Evolutionary conservation across 345 rosid genomes (phyloP).

Genomic region (Citrus mangshanensis): DNA sequence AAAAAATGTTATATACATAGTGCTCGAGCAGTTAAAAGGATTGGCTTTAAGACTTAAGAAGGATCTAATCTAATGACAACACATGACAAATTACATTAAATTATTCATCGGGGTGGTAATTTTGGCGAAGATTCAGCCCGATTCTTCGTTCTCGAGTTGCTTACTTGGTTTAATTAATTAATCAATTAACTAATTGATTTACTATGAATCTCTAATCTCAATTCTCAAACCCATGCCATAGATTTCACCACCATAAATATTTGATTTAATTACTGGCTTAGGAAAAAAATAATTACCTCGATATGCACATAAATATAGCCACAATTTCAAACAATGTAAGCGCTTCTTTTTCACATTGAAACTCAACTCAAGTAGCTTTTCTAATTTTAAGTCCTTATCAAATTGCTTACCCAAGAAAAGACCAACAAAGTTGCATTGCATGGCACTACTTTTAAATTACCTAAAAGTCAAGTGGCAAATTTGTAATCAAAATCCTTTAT

Average conservation of each 20-base stretch:
- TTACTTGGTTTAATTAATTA: neutral
- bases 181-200: neutral
- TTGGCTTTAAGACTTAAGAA: neutral
- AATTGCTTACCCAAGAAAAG: slow-evolving; percentile 22
- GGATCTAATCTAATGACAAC: neutral
- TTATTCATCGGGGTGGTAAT: slow-evolving; percentile 28
- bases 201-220: neutral
- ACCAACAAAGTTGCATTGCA: slow-evolving; percentile 23
- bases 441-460: slow-evolving; percentile 36
- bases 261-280: neutral
- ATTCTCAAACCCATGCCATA: neutral
- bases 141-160: slow-evolving; percentile 42
- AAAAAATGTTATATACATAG: neutral
- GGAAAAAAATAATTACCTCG: neutral
- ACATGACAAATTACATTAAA: neutral
- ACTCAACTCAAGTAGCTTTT: slow-evolving; percentile 11
- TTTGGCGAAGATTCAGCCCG: slow-evolving; percentile 38
- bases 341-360: slow-evolving; percentile 22
- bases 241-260: neutral
- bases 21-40: slow-evolving; percentile 1
- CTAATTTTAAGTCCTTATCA: slow-evolving; percentile 13
- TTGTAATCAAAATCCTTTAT: slow-evolving; percentile 31
- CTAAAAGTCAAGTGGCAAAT: slow-evolving; percentile 36
- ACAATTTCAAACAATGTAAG: slow-evolving; percentile 26
- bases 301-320: neutral